Evolutionary conservation across 768 basidiomycete genomes (phyloP), one percentile per base, ranked within the genome.

Genomic region (Leccinum pellstonianum): DNA sequence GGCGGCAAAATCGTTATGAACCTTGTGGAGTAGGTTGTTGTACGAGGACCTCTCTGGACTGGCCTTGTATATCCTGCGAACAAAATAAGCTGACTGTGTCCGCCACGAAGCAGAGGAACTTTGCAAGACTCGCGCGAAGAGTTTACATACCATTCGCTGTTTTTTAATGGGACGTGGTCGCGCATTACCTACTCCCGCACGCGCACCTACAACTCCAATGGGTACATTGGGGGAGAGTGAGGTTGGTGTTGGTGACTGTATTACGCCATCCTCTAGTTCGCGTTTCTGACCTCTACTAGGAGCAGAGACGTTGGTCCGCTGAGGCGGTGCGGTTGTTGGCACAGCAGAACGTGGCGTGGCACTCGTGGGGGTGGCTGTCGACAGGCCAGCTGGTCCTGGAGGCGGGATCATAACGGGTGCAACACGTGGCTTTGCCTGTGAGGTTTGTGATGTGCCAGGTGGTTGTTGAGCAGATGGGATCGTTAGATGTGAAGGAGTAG

Each of bases 1-100:
- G 38, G 27, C n/a, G 23, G 54, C 61, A 41, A 31, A 54, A 9
- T 29, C 41, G 57, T 33, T 65, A 87, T 69, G 84, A 83, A 37
- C 86, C 86, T 67, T 88, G 88, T 14, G 88, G 88, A 23, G 88
- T 90, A 37, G 87, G 86, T 66, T 87, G 88, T 63, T 89, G 86
- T 41, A 88, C 78, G 55, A 84, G 81, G 52, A 84, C 77, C 63
- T 85, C 83, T 67, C 85, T 76, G 43, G 83, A 78, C 61, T 86
- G 85, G n/a, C 85, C 86, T 68, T 85, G 83, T 61, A 79, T 73
- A 62, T 88, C 87, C 87, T 88, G 55, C 35, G 29, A 55, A 46
- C 51, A n/a, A 25, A 35, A 37, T 68, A 21, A 69, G 58, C 38
- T 52, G n/a, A 9, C 8, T 10, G 21, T 48, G 46, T 67, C 35